A percentile compares a stretch with the other conserved stretches of the same genome.
Conservation (phyloP, 257 asterid species). For the Oldenlandia corymbosa region DNA sequence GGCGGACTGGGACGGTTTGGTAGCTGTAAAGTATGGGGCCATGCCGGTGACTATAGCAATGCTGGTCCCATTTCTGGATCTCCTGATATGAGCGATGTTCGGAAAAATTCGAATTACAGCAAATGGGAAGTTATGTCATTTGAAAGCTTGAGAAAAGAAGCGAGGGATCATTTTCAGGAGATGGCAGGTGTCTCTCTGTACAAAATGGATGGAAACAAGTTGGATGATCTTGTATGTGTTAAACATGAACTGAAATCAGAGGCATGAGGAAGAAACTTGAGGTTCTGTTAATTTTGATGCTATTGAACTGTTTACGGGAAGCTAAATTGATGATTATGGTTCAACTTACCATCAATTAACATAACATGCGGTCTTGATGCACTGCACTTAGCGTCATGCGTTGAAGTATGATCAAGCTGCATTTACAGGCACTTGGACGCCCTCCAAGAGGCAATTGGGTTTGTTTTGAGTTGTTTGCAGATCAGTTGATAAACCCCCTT, state of each 20-base stretch:
- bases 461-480: too few relatives aligned
- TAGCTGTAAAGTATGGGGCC: conserved; percentile 86
- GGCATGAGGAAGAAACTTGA: conserved; percentile 15
- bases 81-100: conserved; percentile 54
- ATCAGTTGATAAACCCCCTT: too few relatives aligned
- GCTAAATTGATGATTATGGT: background rate
- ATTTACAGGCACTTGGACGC: background rate
- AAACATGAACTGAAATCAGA: conserved; percentile 49
- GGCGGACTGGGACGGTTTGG: conserved; percentile 58
- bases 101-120: conserved; percentile 69
- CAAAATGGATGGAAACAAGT: conserved; percentile 92
- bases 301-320: background rate
- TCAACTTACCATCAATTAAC: background rate
- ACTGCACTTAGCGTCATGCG: too few relatives aligned
- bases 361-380: background rate
- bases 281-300: background rate
- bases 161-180: conserved; percentile 52
- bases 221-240: conserved; percentile 94
- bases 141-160: conserved; percentile 50
- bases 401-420: background rate
- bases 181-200: conserved; percentile 84
- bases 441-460: background rate
- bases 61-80: conserved; percentile 78
- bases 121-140: conserved; percentile 84
- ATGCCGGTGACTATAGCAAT: conserved; percentile 52